Percentiles rank a stretch among this genome's conserved stretches.
These are phyloP conservation scores for Verbascum thapsus DNA, from an alignment of 257 asterid genomes.

Conservation along the genomic window DNA sequence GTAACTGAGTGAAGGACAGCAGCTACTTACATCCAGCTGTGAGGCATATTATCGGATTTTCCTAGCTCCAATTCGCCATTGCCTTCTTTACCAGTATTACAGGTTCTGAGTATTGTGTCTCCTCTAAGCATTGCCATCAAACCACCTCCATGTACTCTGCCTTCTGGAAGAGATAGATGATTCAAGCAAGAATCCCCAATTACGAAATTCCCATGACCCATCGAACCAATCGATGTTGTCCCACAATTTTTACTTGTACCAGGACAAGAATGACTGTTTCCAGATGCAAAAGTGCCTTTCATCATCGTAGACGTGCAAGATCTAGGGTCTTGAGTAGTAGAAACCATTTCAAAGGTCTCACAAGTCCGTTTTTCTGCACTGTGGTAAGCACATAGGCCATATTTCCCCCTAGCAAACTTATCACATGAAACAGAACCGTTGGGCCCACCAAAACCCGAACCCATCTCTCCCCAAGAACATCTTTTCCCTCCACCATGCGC, in stretches of 20 bases:
- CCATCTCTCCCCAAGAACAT: constrained; percentile 57
- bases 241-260: constrained; percentile 20
- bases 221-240: constrained; percentile 27
- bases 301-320: constrained; percentile 24
- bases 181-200: constrained; percentile 28
- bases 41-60: constrained; percentile 21
- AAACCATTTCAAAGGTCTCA: constrained; percentile 21
- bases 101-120: constrained; percentile 23
- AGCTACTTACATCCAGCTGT: constrained; percentile 31
- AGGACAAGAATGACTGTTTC: constrained; percentile 7
- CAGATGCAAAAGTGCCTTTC: constrained; percentile 17
- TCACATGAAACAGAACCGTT: constrained; percentile 39
- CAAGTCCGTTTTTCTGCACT: constrained; percentile 35
- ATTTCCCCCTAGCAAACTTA: constrained; percentile 63
- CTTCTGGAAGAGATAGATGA: constrained; percentile 59
- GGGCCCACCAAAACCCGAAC: constrained; percentile 33
- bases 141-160: constrained; percentile 75
- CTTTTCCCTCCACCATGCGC: constrained; percentile 68
- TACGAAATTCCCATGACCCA: constrained; percentile 22
- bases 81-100: constrained; percentile 19
- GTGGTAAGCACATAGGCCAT: constrained; percentile 60
- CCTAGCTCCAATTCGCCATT: constrained; percentile 27
- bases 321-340: constrained; percentile 26
- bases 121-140: constrained; percentile 66
- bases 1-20: not conserved